Percentiles rank a stretch among this genome's conserved stretches.
Evolutionary conservation across 306 rosid genomes (phyloP).

Genomic region (Urtica urens): DNA sequence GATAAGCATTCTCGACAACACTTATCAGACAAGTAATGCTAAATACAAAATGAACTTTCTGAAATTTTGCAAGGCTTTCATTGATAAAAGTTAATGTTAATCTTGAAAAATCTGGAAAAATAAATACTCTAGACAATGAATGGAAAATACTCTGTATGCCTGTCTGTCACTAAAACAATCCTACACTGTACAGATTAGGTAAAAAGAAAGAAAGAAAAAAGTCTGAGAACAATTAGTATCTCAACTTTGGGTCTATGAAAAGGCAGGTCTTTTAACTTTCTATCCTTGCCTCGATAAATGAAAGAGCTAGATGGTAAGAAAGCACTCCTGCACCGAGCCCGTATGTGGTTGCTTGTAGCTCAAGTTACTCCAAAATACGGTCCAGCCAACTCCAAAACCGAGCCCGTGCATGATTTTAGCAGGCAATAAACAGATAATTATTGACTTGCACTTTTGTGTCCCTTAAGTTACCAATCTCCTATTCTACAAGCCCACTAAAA

Average conservation of each 20-base stretch:
- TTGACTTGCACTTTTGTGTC: constrained; percentile 4
- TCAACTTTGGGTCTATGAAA: constrained; percentile 41
- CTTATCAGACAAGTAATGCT: neutral
- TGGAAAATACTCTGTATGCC: constrained; percentile 42
- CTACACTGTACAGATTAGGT: constrained; percentile 70
- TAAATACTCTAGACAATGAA: constrained; percentile 21
- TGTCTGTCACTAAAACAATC: constrained; percentile 58
- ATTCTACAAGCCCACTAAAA: constrained; percentile 18
- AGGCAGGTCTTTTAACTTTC: constrained; percentile 35
- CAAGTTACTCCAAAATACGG: constrained; percentile 1
- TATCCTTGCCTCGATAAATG: constrained; percentile 40
- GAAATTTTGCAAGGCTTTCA: constrained; percentile 23
- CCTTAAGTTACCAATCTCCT: constrained; percentile 7
- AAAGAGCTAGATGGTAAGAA: constrained; percentile 23
- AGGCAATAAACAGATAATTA: constrained; percentile 10
- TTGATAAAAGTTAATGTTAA: constrained; percentile 28
- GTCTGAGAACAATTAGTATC: constrained; percentile 39
- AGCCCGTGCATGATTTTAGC: constrained; percentile 15
- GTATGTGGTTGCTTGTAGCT: constrained; percentile 5
- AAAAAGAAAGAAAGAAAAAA: constrained; percentile 10
- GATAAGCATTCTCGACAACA: too few species aligned
- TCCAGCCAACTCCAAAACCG: constrained; percentile 14
- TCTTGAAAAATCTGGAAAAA: constrained; percentile 18
- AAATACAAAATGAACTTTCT: constrained; percentile 16
- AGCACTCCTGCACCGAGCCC: constrained; percentile 13